phyloP scores from a whole-genome alignment of 306 rosid genomes.

The Castanospermum australe region DNA sequence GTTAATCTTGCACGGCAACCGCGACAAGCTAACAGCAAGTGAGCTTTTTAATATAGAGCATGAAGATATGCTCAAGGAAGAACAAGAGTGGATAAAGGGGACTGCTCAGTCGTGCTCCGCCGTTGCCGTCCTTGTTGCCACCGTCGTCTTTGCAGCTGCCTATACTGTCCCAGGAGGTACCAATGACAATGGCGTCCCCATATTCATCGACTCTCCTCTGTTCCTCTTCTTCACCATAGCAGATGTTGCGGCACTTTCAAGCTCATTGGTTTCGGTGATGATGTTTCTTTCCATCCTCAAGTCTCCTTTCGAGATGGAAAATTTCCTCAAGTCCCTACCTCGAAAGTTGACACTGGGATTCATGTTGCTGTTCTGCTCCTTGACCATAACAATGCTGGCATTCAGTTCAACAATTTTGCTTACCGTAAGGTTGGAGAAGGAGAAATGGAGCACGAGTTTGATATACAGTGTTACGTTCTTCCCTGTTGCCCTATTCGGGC shows the following conservation, averaged over 20 bases:
- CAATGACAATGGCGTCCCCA: background rate
- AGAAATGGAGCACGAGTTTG: background rate
- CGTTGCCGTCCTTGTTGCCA: slow-evolving; percentile 23
- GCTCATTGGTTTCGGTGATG: slow-evolving; percentile 33
- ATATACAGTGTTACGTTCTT: slow-evolving; percentile 14
- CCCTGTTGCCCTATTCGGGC: slow-evolving; percentile 23
- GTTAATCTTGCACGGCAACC: background rate
- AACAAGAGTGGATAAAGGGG: slow-evolving; percentile 6
- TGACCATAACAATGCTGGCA: slow-evolving; percentile 23
- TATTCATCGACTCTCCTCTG: slow-evolving; percentile 8
- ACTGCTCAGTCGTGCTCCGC: slow-evolving; percentile 30
- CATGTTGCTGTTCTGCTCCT: slow-evolving; percentile 28
- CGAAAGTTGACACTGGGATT: slow-evolving; percentile 30
- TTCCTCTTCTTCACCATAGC: slow-evolving; percentile 30
- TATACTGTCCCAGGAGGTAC: slow-evolving; percentile 28
- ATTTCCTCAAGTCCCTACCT: slow-evolving; percentile 17
- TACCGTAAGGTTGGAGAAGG: background rate
- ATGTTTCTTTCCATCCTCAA: slow-evolving; percentile 38
- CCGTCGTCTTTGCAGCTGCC: slow-evolving; percentile 30
- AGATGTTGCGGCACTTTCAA: slow-evolving; percentile 25
- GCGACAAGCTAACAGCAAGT: background rate
- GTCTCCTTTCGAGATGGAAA: slow-evolving; percentile 21
- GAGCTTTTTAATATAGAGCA: slow-evolving; percentile 16
- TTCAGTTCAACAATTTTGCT: slow-evolving; percentile 30
- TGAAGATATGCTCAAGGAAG: background rate